Evolutionary conservation across 345 rosid species (phyloP).

Genomic region (Cardamine occulta): DNA sequence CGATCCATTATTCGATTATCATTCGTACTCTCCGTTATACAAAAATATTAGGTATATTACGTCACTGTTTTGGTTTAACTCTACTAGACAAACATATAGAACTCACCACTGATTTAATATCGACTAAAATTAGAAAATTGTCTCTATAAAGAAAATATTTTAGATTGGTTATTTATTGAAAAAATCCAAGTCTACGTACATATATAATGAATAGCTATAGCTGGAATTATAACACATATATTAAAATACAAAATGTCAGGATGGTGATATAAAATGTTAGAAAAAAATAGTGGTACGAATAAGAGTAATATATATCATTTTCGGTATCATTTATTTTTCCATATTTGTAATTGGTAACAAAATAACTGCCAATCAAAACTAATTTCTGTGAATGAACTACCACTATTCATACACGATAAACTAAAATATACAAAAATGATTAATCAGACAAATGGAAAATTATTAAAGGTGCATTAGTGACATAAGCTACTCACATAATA

Average conservation of each 20-base stretch:
- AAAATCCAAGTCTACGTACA: neutral
- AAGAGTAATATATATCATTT: too few relatives aligned
- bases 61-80: neutral
- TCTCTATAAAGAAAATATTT: neutral
- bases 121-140: neutral
- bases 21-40: slow-evolving; percentile 16
- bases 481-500: slow-evolving; percentile 21
- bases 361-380: neutral
- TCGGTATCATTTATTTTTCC: neutral
- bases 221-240: neutral
- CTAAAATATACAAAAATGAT: neutral
- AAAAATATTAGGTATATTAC: neutral
- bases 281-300: too few relatives aligned
- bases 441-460: neutral
- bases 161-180: neutral
- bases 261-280: too few relatives aligned
- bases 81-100: neutral
- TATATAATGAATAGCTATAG: neutral
- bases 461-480: neutral
- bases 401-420: neutral
- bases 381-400: too few relatives aligned
- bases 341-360: too few relatives aligned
- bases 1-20: slow-evolving; percentile 30
- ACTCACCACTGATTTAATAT: neutral
- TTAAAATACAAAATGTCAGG: neutral